These are phyloP conservation scores for Penium margaritaceum DNA, from an alignment of 139 green algal species.

Conservation along the genomic window DNA sequence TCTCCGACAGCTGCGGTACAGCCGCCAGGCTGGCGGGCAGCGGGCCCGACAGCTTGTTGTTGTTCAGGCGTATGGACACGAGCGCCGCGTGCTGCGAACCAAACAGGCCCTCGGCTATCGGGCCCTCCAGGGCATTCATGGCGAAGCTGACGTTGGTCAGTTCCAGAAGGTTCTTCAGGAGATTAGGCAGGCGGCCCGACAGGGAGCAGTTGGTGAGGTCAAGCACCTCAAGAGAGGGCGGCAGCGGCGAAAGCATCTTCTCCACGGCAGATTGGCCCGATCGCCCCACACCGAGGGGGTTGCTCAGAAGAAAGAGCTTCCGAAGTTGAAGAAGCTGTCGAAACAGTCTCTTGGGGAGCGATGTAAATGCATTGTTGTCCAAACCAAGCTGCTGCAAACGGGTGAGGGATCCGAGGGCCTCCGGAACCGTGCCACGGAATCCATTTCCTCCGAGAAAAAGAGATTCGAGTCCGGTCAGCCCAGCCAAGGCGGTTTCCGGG, in stretches of 20 bases:
- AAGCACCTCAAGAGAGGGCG: neutral
- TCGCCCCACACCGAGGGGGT: neutral
- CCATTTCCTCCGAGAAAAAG: neutral
- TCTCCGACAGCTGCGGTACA: neutral
- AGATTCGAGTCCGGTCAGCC: neutral
- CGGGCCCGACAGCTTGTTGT: neutral
- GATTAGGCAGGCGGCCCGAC: neutral
- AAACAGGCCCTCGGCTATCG: neutral
- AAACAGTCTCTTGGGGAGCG: neutral
- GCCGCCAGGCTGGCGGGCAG: neutral
- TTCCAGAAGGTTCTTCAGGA: neutral
- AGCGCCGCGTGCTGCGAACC: neutral
- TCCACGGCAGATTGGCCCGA: neutral
- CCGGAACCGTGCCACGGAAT: neutral
- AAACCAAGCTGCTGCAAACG: neutral
- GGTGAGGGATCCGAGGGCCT: neutral
- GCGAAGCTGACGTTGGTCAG: constrained; percentile 4
- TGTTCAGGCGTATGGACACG: neutral
- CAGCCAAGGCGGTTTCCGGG: neutral
- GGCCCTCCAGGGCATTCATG: neutral
- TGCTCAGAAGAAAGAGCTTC: neutral
- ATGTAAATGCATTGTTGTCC: constrained; percentile 5
- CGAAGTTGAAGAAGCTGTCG: neutral
- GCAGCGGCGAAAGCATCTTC: too few species aligned
- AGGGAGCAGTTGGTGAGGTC: constrained; percentile 12